Percentiles rank a stretch among this genome's conserved stretches.
phyloP scores from a whole-genome alignment of 2,329 filamentous ascomycete species.

The Colletotrichum coccodes region DNA sequence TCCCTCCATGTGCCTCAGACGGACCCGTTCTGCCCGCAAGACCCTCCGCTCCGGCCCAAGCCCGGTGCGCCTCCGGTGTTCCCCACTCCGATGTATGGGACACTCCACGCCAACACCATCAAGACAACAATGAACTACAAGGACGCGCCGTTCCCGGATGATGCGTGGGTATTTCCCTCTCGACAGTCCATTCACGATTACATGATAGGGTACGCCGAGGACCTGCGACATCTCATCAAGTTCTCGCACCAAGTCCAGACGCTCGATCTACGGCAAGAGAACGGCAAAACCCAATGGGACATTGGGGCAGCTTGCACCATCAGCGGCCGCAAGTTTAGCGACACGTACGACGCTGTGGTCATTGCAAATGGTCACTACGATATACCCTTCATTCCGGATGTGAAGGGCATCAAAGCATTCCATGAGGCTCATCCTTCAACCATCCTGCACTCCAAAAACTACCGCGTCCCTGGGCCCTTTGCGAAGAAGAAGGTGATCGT shows the following conservation, averaged over 20 bases:
- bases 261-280: slow-evolving; percentile 50
- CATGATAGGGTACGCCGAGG: slow-evolving; percentile 75
- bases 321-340: slow-evolving; percentile 49
- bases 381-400: slow-evolving; percentile 73
- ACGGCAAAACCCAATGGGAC: slow-evolving; percentile 66
- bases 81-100: slow-evolving; percentile 85
- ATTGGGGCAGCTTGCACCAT: slow-evolving; percentile 64
- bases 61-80: slow-evolving; percentile 65
- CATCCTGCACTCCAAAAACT: slow-evolving; percentile 83
- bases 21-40: slow-evolving; percentile 69
- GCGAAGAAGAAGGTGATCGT: slow-evolving; percentile 79
- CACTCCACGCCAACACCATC: slow-evolving; percentile 88
- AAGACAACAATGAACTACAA: slow-evolving; percentile 83
- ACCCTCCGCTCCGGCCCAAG: slow-evolving; percentile 67
- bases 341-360: slow-evolving; percentile 78
- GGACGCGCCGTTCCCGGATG: slow-evolving; percentile 72
- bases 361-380: slow-evolving; percentile 82
- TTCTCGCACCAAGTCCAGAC: slow-evolving; percentile 79
- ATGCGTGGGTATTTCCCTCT: slow-evolving; percentile 78
- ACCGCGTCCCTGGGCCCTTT: slow-evolving; percentile 73
- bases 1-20: slow-evolving; percentile 73
- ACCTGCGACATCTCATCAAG: slow-evolving; percentile 72
- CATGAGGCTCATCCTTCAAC: slow-evolving; percentile 65
- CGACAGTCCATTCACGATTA: slow-evolving; percentile 79
- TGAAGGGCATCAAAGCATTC: slow-evolving; percentile 69